A percentile compares a stretch with the other conserved stretches of the same genome.
phyloP scores from a whole-genome alignment of 73 alveolate species.

The Tetrahymena borealis region DNA sequence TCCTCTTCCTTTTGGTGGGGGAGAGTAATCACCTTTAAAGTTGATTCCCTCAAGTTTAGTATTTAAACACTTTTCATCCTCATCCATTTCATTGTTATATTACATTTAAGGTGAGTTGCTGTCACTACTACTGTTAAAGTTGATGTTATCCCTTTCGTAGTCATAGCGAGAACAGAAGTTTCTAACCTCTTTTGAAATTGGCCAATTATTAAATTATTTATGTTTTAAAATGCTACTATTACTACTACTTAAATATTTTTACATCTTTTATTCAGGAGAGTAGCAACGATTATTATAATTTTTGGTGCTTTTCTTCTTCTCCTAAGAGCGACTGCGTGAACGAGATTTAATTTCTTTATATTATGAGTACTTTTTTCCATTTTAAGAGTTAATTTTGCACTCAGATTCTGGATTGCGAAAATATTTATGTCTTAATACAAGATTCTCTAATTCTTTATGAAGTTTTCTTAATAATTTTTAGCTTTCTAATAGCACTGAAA shows the following conservation, averaged over 20 bases:
- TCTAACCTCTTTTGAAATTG: background rate
- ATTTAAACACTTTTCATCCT: background rate
- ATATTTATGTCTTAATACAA: background rate
- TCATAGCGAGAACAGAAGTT: background rate
- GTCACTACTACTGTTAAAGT: background rate
- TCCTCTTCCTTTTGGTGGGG: background rate
- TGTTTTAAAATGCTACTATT: background rate
- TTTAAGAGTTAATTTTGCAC: background rate
- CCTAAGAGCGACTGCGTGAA: background rate
- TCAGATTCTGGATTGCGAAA: background rate
- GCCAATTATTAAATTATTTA: too few relatives aligned
- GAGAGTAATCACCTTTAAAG: background rate
- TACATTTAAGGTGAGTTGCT: background rate
- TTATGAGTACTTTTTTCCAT: background rate
- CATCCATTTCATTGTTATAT: background rate
- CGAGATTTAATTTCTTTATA: too few relatives aligned
- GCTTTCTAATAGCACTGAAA: background rate
- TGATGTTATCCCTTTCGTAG: background rate
- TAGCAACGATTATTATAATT: background rate
- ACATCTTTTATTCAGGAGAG: background rate
- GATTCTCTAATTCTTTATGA: background rate
- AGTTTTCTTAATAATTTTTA: background rate
- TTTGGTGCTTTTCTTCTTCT: background rate
- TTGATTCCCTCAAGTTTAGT: background rate
- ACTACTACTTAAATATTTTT: background rate